These are phyloP conservation scores for Yamadazyma phyllophila DNA, from an alignment of 805 yeast species.

Conservation along the genomic window DNA sequence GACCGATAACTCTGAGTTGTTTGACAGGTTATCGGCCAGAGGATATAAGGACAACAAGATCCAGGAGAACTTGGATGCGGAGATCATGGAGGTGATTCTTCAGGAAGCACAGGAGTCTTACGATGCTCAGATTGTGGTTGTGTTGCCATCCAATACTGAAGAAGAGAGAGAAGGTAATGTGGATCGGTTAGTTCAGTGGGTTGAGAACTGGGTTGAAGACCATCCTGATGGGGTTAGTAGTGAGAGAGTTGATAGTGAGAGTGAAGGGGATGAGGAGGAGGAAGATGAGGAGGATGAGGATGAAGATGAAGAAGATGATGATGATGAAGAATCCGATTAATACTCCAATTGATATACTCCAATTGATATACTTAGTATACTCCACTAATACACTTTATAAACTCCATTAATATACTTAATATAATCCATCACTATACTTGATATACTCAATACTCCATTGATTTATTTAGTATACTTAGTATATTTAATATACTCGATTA, in stretches of 20 bases:
- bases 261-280: constrained; percentile 10
- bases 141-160: constrained; percentile 65
- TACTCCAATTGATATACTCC: too few relatives aligned
- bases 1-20: constrained; percentile 68
- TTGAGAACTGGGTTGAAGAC: constrained; percentile 67
- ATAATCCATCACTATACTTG: too few relatives aligned
- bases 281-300: not conserved
- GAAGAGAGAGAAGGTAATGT: constrained; percentile 84
- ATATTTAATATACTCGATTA: too few relatives aligned
- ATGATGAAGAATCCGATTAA: too few relatives aligned
- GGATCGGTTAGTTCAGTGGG: constrained; percentile 73
- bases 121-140: constrained; percentile 77
- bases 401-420: too few relatives aligned
- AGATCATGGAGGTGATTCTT: constrained; percentile 88
- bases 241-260: constrained; percentile 19
- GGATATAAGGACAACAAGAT: constrained; percentile 79
- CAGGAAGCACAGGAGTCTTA: constrained; percentile 87
- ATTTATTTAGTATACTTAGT: too few relatives aligned
- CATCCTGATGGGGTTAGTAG: constrained; percentile 34
- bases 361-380: too few relatives aligned
- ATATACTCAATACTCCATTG: too few relatives aligned
- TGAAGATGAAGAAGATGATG: not conserved
- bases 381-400: too few relatives aligned
- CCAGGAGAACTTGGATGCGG: constrained; percentile 91
- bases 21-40: constrained; percentile 73